phyloP scores from a whole-genome alignment of 2,329 filamentous ascomycete genomes.

The Alternaria brassicae region DNA sequence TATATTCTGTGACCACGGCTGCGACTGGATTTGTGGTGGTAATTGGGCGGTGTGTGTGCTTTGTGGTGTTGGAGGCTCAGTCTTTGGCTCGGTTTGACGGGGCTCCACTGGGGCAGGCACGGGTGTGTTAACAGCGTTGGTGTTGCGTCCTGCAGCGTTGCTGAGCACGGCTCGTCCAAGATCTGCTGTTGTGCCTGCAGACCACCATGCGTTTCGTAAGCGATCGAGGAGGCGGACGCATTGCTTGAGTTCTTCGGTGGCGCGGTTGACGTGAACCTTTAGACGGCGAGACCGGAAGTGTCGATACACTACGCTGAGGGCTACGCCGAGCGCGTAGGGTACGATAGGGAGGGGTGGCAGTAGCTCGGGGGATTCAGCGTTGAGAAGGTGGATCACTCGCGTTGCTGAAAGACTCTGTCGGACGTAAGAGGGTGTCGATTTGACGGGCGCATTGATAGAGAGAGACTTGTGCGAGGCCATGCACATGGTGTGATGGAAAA shows the following conservation, averaged over 20 bases:
- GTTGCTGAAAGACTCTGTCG: constrained; percentile 64
- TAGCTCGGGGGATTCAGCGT: constrained; percentile 53
- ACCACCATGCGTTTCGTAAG: constrained; percentile 55
- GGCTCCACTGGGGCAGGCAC: constrained; percentile 32
- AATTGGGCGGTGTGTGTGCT: constrained; percentile 20
- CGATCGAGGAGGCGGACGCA: constrained; percentile 55
- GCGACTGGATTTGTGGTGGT: constrained; percentile 18
- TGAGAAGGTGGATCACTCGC: constrained; percentile 61
- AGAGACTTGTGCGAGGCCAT: constrained; percentile 63
- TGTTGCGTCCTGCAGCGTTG: constrained; percentile 49
- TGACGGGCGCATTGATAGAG: constrained; percentile 53
- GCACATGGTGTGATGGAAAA: constrained; percentile 64
- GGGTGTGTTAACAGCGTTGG: constrained; percentile 45
- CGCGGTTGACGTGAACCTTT: constrained; percentile 56
- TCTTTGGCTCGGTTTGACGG: constrained; percentile 27
- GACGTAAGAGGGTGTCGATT: constrained; percentile 59
- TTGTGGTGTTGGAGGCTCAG: constrained; percentile 28
- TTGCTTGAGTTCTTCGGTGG: constrained; percentile 54
- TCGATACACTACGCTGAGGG: constrained; percentile 64
- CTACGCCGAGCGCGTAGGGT: constrained; percentile 63
- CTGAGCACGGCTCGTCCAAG: constrained; percentile 49
- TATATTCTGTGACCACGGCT: constrained; percentile 34
- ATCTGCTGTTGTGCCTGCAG: constrained; percentile 56
- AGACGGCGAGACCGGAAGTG: constrained; percentile 62
- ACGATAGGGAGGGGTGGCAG: constrained; percentile 63